Base-by-base conservation (phyloP, 1,284 basidiomycete species). In the Sporisorium graminicola region DNA sequence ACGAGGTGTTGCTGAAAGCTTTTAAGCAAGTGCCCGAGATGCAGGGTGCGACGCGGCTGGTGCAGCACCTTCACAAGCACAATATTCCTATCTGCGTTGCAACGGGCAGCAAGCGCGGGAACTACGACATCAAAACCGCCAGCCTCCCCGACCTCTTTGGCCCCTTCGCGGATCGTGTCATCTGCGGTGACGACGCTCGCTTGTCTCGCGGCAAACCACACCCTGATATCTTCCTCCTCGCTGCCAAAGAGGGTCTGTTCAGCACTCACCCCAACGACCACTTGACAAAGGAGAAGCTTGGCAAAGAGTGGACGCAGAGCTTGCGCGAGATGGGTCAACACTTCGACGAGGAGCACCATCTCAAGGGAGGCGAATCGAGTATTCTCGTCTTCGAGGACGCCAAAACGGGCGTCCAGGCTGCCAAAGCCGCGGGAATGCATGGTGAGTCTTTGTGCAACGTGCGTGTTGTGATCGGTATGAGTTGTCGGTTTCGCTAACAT, bases 301-400 rank as follows among this genome's bases (percentile, higher is more conserved):
- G 76, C 2, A 53, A 58, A 2, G 26, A 60, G 12, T 79, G 73
- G 59, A 67, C 77, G 13, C 46, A 66, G 1, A 37, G 51, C 16
- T 42, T 82, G 14, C 66, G 83, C 12, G 55, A 72, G 27, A 74
- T 77, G 31, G 83, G 83, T 10, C 64, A 66, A 5, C 66, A 83
- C 18, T 66, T 78, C 20, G 84, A 83, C 51, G 65, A 63, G 12
- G 59, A 24, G 3, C 58, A 72, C 27, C 44, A 77, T 42, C 40
- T 80, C 9, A 67, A 62, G 24, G 82, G 85, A 1, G 64, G 64
- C 12, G 85, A 86, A 50, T 64, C 64, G 29, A 71, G 82, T 18
- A 67, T 86, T 22, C 58, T 86, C n/a, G 85, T 86, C 3, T 86
- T 86, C 54, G 85, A 86, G 49, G 85, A 86, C 65, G 85, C 78